Base-by-base conservation (phyloP, 176 grass and related monocot species). In the Aechmea fasciata region DNA sequence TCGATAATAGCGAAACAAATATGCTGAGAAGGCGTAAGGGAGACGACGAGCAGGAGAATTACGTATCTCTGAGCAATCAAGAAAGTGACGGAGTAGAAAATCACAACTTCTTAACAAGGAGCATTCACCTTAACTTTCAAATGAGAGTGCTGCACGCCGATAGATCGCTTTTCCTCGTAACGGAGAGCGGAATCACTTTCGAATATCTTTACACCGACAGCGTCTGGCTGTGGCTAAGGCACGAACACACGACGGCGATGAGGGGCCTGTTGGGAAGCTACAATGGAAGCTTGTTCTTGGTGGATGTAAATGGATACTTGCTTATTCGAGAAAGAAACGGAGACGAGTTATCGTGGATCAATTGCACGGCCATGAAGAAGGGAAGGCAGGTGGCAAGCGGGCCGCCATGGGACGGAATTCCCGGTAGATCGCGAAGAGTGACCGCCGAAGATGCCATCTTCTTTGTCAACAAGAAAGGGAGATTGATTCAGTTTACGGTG, bases 181-280 rank as follows among this genome's bases (percentile, higher is more conserved):
- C 89, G 70, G 87, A 93, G 10, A 81, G 51, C 9, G 89, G 94
- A 7, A 59, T 85, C 47, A 83, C 84, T 22, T 97, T 90, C 57
- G 94, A 97, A 75, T 97, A 93, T 75, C 76, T 93, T 52, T 85
- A 85, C 48, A 85, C 33, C 67, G 88, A 97, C 28, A 84, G 81
- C 54, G 78, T 90, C 52, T 97, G 94, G 89, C 57, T 97, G 69
- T 97, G 94, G 89, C 83, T 93, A 78, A 87, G 86, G 84, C 94
- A 97, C 75, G 94, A 93, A 63, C 80, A 97, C 74, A 24, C 33
- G 52, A 77, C 77, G 62, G 69, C 71, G 17, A 88, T 97, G 73
- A 90, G 73, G 77, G 84, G 84, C 11, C 66, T 89, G 11, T 77
- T 92, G 26, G 94, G 94, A 77, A 97, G 87, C 70, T 97, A 97